Evolutionary conservation across 495 filamentous ascomycete species (phyloP), one percentile per base, ranked within the genome.

Genomic region (Elasticomyces elasticus): DNA sequence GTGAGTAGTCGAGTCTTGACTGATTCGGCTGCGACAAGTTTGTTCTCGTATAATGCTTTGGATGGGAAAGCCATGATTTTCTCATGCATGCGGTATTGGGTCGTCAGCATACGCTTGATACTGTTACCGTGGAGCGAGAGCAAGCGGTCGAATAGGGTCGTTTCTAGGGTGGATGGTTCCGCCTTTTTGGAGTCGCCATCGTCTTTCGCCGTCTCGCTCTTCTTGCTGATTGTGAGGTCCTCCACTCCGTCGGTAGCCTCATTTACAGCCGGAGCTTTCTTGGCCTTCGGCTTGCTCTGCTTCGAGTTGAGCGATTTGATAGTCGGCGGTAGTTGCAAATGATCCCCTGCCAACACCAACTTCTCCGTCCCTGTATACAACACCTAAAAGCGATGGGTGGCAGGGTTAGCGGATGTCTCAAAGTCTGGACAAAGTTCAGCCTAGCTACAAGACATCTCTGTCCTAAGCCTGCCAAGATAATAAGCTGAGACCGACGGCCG

Each of bases 21-120:
- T 0, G 68, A 72, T 2, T 89, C 84, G 1, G 82, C 86, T 1
- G 92, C 92, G 4, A 89, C 74, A 3, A 99, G 74, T 55, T 82
- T 80, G 2, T 74, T 76, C 40, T 87, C 84, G 72, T 99, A 99
- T 20, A 99, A 76, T 66, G 89, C 84, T 48, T 82, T 74, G 0
- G 91, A 96, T 0, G 94, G 91, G 66, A 96, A 97, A 33, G 77
- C 73, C 92, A 96, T 97, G 64, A 99, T 97, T 46, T 74, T 76
- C 62, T 87, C 83, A 67, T 99, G 91, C 92, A 99, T 99, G 9
- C 92, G 86, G 68, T 99, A 99, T 71, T 99, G 92, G 1, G 87
- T 95, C n/a, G 87, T 96, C 11, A 97, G 76, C 84, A 96, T 92
- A 23, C 85, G 74, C 72, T 97, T 99, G 68, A 99, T 87, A 0